Evolutionary conservation across 2,329 filamentous ascomycete genomes (phyloP).

Genomic region (Trichoderma endophyticum): DNA sequence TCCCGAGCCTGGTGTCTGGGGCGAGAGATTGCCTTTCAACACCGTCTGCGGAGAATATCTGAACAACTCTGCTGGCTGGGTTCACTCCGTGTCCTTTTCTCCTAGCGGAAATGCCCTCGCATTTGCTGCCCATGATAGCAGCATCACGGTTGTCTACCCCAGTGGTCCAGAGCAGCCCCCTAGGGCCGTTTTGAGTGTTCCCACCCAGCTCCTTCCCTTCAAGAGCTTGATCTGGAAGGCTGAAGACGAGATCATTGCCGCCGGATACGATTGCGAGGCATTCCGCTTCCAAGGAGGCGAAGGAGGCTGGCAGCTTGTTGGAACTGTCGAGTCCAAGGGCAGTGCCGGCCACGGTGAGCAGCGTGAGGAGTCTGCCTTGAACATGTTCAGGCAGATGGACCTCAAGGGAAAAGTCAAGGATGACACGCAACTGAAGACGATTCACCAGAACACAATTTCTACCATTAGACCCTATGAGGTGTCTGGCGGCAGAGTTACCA

Average conservation of each 20-base stretch:
- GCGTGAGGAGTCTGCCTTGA: constrained; percentile 87
- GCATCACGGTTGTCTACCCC: constrained; percentile 93
- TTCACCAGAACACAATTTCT: constrained; percentile 94
- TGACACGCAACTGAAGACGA: constrained; percentile 90
- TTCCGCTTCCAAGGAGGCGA: constrained; percentile 82
- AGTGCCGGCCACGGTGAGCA: constrained; percentile 57
- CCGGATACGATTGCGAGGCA: constrained; percentile 85
- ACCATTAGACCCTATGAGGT: constrained; percentile 75
- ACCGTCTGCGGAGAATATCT: constrained; percentile 95
- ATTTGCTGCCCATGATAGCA: constrained; percentile 93
- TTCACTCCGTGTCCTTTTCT: constrained; percentile 90
- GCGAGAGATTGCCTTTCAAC: constrained; percentile 93
- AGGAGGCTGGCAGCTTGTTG: constrained; percentile 77
- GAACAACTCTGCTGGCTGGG: constrained; percentile 96
- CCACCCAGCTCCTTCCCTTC: constrained; percentile 87
- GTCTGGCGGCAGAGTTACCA: constrained; percentile 60
- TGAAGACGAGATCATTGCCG: constrained; percentile 91
- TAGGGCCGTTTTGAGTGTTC: constrained; percentile 82
- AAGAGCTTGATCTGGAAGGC: constrained; percentile 89
- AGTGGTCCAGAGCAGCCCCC: constrained; percentile 87
- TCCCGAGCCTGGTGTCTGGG: constrained; percentile 86
- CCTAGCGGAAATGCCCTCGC: constrained; percentile 90
- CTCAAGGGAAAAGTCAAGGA: constrained; percentile 89
- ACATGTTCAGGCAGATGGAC: constrained; percentile 99
- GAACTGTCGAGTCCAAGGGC: constrained; percentile 74